These are phyloP conservation scores for Ascochyta fabae DNA, from an alignment of 2,329 filamentous ascomycete genomes.

Conservation along the genomic window DNA sequence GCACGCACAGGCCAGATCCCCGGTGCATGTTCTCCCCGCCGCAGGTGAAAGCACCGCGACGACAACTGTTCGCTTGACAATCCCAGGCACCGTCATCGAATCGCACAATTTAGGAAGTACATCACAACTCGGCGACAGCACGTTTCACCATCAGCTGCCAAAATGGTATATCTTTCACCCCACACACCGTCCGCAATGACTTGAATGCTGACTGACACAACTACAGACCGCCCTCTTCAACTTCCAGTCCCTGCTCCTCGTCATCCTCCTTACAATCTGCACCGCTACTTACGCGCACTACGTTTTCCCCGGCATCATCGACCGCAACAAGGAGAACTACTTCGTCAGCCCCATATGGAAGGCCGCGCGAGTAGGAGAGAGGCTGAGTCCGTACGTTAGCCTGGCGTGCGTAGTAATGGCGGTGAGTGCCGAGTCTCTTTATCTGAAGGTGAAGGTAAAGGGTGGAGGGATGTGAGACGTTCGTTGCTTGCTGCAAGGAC, in stretches of 20 bases:
- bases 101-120: not conserved
- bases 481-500: not conserved
- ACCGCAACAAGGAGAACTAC: slow-evolving; percentile 85
- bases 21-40: slow-evolving; percentile 16
- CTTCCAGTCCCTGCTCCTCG: slow-evolving; percentile 94
- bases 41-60: slow-evolving; percentile 7
- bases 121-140: not conserved
- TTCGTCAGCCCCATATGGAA: slow-evolving; percentile 94
- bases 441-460: not conserved
- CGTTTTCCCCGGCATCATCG: slow-evolving; percentile 86
- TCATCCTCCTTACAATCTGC: slow-evolving; percentile 93
- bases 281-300: slow-evolving; percentile 93
- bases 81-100: not conserved
- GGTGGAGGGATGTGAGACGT: not conserved
- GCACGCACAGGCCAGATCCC: slow-evolving; percentile 21
- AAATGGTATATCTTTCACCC: slow-evolving; percentile 18
- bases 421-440: slow-evolving; percentile 55
- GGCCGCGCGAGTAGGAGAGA: slow-evolving; percentile 87
- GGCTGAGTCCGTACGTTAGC: slow-evolving; percentile 93
- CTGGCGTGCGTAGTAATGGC: slow-evolving; percentile 94
- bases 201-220: slow-evolving; percentile 4
- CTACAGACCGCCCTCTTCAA: slow-evolving; percentile 93
- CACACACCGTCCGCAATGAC: not conserved
- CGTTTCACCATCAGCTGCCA: not conserved
- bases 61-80: slow-evolving; percentile 14